Evolutionary conservation across 148 eudicot genomes (phyloP), one percentile per base, ranked within the genome.

Genomic region (Cornus florida): DNA sequence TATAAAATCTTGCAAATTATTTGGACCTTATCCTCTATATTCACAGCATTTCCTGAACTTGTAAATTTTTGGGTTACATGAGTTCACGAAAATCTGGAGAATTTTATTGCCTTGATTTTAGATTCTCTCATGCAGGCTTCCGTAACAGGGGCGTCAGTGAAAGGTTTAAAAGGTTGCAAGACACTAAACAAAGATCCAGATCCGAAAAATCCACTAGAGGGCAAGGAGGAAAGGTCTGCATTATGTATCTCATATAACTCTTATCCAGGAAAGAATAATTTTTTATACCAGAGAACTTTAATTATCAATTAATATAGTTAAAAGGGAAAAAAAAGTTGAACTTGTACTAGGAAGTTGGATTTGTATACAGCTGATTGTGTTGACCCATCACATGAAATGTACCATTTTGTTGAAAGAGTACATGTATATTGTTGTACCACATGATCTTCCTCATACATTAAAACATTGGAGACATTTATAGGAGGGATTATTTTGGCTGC

Each of bases 121-220:
- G 59, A 77, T 75, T 75, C 67, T 69, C 43, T 80, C 57, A 73
- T 84, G 79, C 92, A 96, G 99, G 99, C 97, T 78, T 86, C 95
- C 35, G 91, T 86, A 57, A 73, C 91, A 13, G 94, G 91, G 39
- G 93, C 93, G 50, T 87, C 92, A 22, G 98, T 96, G 48, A 84
- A 80, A 48, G 98, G 99, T 62, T 85, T 96, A 75, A 92, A 92
- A 87, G 98, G 95, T 69, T 87, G 98, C 88, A 96, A 92, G 77
- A 93, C 99, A 70, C 90, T 96, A 65, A 93, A 93, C 88, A 96
- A 96, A 86, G 95, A 87, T 78, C 91, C 91, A 8, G 99, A 96
- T 84, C 99, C 99, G 31, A 89, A 89, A 78, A 96, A 96, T 79
- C 99, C 99, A 56, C 72, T 82, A 65, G 90, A 87, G 87, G 91